Evolutionary conservation across 2,329 filamentous ascomycete genomes (phyloP), one percentile per base, ranked within the genome.

Genomic region (Aspergillus uvarum): DNA sequence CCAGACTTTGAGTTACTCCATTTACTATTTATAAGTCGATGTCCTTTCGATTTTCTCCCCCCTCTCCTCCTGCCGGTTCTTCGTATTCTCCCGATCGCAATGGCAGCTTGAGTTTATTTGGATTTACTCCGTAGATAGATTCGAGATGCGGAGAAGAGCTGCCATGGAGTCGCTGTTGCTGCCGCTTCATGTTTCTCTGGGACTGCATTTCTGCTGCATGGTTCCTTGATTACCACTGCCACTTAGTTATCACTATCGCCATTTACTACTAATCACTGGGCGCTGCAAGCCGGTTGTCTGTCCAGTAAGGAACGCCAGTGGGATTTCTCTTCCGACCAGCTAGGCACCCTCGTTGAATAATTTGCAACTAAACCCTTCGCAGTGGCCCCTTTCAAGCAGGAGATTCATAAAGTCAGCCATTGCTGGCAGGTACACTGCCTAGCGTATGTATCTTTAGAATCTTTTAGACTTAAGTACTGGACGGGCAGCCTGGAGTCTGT

Each of bases 11-110:
- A 29, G 42, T 55, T 44, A 19, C 4, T 44, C 38, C 14, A 44
- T 16, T 19, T 55, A 35, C 53, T 55, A 55, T 55, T 55, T 55
- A 38, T 55, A 55, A 47, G 47, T 44, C 38, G 38, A 44, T 44
- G 14, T 7, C 6, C 38, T 44, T n/a, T 16, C 32, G 4, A 19
- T 44, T 44, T 5, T 44, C 16, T 3, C 12, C 32, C 38, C 38
- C 38, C 53, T n/a, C 53, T 31, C 47, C 44, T 21, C 53, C 53
- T 55, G 53, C 42, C 47, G 44, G 22, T 47, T 55, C 26, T 55
- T 55, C 42, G 42, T 32, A 47, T 48, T 47, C 42, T 19, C 42
- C 38, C 16, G 38, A 16, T 44, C 38, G 38, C 38, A 16, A 19
- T 44, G 38, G 16, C 38, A n/a, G 38, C 32, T 44, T 14, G 38